Evolutionary conservation across 345 rosid genomes (phyloP).

Genomic region (Citrus trifoliata): DNA sequence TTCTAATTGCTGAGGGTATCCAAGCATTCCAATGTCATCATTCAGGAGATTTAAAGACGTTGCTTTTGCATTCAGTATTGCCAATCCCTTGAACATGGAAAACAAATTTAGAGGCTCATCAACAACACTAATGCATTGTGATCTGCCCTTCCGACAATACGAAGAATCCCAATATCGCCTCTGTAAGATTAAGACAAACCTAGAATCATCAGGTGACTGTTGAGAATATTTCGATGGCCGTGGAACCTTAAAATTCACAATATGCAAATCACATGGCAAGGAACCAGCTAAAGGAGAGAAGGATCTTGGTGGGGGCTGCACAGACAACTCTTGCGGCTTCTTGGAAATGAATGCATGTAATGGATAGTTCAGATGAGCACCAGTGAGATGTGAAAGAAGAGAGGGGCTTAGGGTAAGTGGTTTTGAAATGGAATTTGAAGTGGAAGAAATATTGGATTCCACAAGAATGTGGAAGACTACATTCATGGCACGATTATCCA

Average conservation of each 20-base stretch:
- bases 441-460: constrained; percentile 65
- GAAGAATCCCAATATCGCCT: constrained; percentile 81
- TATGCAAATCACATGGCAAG: constrained; percentile 86
- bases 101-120: constrained; percentile 67
- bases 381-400: constrained; percentile 69
- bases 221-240: constrained; percentile 68
- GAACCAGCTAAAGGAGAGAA: constrained; percentile 73
- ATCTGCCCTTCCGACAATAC: constrained; percentile 57
- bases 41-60: constrained; percentile 91
- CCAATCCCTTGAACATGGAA: constrained; percentile 70
- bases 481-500: constrained; percentile 79
- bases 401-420: constrained; percentile 68
- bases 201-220: constrained; percentile 45
- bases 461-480: constrained; percentile 69
- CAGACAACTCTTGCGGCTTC: constrained; percentile 63
- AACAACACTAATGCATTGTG: constrained; percentile 55
- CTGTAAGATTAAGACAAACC: constrained; percentile 65
- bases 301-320: constrained; percentile 43
- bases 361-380: constrained; percentile 85
- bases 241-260: constrained; percentile 83
- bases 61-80: constrained; percentile 54
- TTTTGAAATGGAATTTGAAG: constrained; percentile 38
- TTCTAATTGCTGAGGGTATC: constrained; percentile 55
- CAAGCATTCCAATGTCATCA: constrained; percentile 71
- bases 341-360: constrained; percentile 74